Base-by-base conservation (phyloP, 1,139 yeast genomes). In the Geotrichum restrictum region DNA sequence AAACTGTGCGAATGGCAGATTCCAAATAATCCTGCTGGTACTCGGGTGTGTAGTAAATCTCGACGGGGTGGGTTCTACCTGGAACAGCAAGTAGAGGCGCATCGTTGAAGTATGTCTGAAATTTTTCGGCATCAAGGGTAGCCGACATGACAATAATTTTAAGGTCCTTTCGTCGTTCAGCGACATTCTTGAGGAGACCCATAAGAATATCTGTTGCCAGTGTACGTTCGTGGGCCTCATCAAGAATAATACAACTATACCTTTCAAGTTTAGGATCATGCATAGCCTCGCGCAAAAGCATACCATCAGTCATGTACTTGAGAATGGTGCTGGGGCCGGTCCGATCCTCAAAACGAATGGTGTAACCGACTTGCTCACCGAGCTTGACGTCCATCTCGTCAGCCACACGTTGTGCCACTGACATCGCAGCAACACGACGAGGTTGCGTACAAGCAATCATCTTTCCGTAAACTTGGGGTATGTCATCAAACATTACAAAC, bases 241-340 rank as follows among this genome's bases (percentile, higher is more conserved):
- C 98, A 57, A 93, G 75, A 61, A 93, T 89, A 57, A 93, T 86
- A 65, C 96, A 91, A 21, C 95, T 85, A 70, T 93, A 93, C 57
- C 85, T 77, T 6, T 74, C 73, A 66, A 93, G 76, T 57, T 83
- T 79, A 61, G 89, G 97, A 69, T 93, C 98, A 59, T 86, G 94
- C 98, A 93, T 91, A 34, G 98, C 98, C 71, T 93, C 98, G 65
- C 98, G 80, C 61, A 93, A 75, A 54, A 93, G 78, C 97, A 93
- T 91, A 82, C 98, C 98, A 74, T 93, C 98, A 13, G 98, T 93
- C 98, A 93, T 88, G 73, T 93, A 93, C 71, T 91, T 91, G 64
- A 93, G 76, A 47, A 89, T 78, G 1, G 98, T 93, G 61, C 81
- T 84, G 52, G 79, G 78, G 41, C 85, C 77, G 2, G 96, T 87